Percentiles rank a stretch among this genome's conserved stretches.
phyloP scores from a whole-genome alignment of 805 yeast genomes.

The Nakazawaea holstii region DNA sequence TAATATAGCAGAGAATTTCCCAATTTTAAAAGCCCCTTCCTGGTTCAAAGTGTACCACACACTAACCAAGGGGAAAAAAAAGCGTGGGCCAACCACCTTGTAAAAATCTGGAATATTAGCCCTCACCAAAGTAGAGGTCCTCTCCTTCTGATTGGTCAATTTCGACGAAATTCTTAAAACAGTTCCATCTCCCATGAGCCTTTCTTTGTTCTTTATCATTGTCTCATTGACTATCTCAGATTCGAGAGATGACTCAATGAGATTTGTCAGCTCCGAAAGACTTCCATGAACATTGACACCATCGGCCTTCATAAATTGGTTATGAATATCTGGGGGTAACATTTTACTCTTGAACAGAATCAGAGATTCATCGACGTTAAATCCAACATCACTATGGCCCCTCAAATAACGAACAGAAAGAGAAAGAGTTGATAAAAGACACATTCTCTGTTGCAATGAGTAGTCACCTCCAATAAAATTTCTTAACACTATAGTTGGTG shows the following conservation, averaged over 20 bases:
- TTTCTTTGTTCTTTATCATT: constrained; percentile 27
- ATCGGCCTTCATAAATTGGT: constrained; percentile 28
- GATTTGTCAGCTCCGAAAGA: background rate
- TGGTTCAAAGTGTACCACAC: constrained; percentile 37
- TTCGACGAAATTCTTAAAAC: constrained; percentile 36
- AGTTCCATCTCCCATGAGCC: constrained; percentile 30
- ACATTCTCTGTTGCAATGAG: constrained; percentile 73
- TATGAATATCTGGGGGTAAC: constrained; percentile 45
- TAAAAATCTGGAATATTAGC: constrained; percentile 30
- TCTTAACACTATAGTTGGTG: constrained; percentile 40
- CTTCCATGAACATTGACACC: constrained; percentile 9
- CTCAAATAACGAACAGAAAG: constrained; percentile 69
- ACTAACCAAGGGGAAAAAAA: constrained; percentile 51
- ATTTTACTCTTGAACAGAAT: constrained; percentile 29
- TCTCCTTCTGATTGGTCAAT: constrained; percentile 15
- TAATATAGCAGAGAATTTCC: constrained; percentile 49
- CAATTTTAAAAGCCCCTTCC: constrained; percentile 40
- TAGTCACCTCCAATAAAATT: constrained; percentile 67
- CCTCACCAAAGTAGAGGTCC: constrained; percentile 13
- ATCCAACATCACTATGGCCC: constrained; percentile 34
- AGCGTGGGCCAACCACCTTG: constrained; percentile 34
- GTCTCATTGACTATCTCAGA: constrained; percentile 15
- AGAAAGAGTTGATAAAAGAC: constrained; percentile 61
- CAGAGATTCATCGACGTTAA: constrained; percentile 29
- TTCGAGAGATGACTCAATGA: background rate